Evolutionary conservation across 2,329 filamentous ascomycete genomes (phyloP), one percentile per base, ranked within the genome.

Genomic region (Colletotrichum caudatum): DNA sequence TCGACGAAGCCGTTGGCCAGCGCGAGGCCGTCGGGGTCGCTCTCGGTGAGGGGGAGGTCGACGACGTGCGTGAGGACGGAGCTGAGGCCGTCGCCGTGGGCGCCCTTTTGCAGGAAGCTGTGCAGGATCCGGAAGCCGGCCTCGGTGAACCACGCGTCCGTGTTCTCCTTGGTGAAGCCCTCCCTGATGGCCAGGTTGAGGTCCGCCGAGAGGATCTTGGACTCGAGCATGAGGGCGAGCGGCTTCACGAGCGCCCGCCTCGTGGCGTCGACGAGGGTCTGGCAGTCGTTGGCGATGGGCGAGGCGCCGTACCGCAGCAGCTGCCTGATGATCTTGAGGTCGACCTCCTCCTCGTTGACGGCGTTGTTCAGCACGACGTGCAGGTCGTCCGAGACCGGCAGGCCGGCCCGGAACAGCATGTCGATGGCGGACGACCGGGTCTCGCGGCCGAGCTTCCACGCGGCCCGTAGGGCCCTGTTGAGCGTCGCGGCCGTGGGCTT

Each of bases 371-470:
- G 78, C 0, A 84, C 81, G 8, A 84, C 81, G 73, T 90, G 83
- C 0, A 90, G 77, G 20, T 88, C 84, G n/a, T 85, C 85, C 0
- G 81, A 82, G 0, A 82, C 80, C 0, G 82, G 78, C 60, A 89
- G 79, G 0, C 86, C 87, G 1, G 86, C 87, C 29, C 83, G 81
- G 69, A 90, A 85, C 5, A 90, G 79, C 81, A 85, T 85, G 18
- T 81, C 77, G 37, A 88, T 79, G 18, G 89, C 80, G 8, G 81
- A 81, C 69, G 85, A 84, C 29, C 88, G 82, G 9, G 81, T 84
- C 23, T 86, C 85, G 29, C 81, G 81, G 57, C 81, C 83, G 14
- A 90, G 78, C 53, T 83, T 84, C 84, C 86, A 88, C 71, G 83
- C 85, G 0, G 87, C 85, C 74, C 88, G 86, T n/a, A 90, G 79